Percentiles rank a stretch among this genome's conserved stretches.
Evolutionary conservation across 177 flowering plant genomes (phyloP).

Genomic region (Vitis hybrid): DNA sequence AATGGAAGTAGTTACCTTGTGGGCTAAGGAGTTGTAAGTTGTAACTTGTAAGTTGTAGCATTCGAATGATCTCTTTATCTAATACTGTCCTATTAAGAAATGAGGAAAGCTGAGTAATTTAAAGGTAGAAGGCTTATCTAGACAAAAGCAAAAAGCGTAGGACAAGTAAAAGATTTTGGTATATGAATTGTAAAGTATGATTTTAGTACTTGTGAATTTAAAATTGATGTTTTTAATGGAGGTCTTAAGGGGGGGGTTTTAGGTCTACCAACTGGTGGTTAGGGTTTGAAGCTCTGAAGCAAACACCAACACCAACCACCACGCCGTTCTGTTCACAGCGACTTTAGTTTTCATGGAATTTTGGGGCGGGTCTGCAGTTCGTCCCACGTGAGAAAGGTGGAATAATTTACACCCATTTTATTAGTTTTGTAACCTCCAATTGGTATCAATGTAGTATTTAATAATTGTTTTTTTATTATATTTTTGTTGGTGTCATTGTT

Average conservation of each 20-base stretch:
- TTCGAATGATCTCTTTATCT: too few species aligned
- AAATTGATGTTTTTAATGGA: constrained; percentile 10
- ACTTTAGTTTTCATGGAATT: neutral
- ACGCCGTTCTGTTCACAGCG: neutral
- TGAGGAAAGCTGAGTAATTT: too few species aligned
- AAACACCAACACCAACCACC: constrained; percentile 18
- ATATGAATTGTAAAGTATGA: too few species aligned
- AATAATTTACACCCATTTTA: constrained; percentile 9
- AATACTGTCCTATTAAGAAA: too few species aligned
- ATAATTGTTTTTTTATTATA: constrained; percentile 5
- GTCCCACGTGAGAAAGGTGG: constrained; percentile 26
- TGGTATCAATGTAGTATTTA: neutral
- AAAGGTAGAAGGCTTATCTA: too few species aligned
- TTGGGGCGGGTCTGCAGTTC: neutral
- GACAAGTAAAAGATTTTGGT: too few species aligned
- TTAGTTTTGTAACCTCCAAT: neutral
- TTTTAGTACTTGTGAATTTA: too few species aligned
- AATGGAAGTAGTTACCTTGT: too few species aligned
- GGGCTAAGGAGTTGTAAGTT: too few species aligned
- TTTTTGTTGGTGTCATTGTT: constrained; percentile 22
- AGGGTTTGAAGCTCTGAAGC: constrained; percentile 25
- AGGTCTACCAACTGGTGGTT: constrained; percentile 44
- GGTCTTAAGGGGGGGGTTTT: constrained; percentile 25
- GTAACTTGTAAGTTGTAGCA: too few species aligned
- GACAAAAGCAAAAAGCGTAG: too few species aligned